A percentile compares a stretch with the other conserved stretches of the same genome.
Conservation (phyloP, 768 basidiomycete species). For the Gloeostereum incarnatum region DNA sequence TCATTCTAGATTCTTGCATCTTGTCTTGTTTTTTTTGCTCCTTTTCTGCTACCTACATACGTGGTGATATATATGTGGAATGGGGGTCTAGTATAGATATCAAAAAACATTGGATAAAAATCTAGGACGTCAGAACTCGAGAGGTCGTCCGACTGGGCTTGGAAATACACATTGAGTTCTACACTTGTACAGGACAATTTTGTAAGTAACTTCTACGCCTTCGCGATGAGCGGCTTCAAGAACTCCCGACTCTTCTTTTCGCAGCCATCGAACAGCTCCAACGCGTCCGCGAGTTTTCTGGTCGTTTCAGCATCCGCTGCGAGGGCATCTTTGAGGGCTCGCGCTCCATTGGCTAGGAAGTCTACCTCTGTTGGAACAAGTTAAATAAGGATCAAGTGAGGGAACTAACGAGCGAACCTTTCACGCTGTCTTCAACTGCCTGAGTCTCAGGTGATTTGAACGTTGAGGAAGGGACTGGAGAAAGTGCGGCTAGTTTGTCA, state of each 20-base stretch:
- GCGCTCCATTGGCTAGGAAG: constrained; percentile 24
- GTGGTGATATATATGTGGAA: too few relatives aligned
- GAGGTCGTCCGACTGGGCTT: too few relatives aligned
- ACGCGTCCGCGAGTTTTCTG: constrained; percentile 34
- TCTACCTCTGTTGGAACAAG: constrained; percentile 10
- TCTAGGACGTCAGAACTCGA: too few relatives aligned
- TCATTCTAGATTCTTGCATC: too few relatives aligned
- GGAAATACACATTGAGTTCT: too few relatives aligned
- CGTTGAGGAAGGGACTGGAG: constrained; percentile 11
- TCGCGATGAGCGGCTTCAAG: too few relatives aligned
- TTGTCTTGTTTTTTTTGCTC: too few relatives aligned
- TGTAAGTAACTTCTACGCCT: too few relatives aligned
- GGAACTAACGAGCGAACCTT: not conserved
- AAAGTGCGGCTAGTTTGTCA: constrained; percentile 22
- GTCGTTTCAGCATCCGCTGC: constrained; percentile 25
- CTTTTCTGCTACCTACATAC: too few relatives aligned
- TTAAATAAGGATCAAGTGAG: not conserved
- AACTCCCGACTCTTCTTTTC: constrained; percentile 30
- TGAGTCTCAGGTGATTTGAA: constrained; percentile 4
- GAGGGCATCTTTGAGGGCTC: constrained; percentile 24
- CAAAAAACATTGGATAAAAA: too few relatives aligned
- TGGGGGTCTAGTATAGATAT: too few relatives aligned
- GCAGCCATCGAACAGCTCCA: constrained; percentile 31
- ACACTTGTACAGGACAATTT: too few relatives aligned
- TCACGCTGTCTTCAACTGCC: not conserved